Evolutionary conservation across 441 rosid species (phyloP), one percentile per base, ranked within the genome.

Genomic region (Bruguiera hainesii): DNA sequence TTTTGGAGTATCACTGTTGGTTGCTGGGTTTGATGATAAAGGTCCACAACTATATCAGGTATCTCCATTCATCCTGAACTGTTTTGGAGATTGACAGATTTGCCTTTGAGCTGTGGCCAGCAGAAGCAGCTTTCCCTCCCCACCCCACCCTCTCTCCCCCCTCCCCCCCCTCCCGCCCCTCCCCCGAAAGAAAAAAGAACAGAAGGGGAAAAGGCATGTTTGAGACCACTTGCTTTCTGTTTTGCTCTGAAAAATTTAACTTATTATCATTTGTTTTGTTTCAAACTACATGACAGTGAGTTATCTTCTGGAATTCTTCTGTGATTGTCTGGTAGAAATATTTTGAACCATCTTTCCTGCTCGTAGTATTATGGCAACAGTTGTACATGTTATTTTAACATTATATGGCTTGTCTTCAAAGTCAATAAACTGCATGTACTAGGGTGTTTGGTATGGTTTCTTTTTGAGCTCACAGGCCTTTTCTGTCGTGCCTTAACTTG

Each of bases 41-140:
- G 75, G 74, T 37, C 75, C 75, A 49, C 72, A 62, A 37, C 19
- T 75, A 18, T 75, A 70, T 46, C 78, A 70, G 75, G 78, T 70
- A 53, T 19, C 48, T 46, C 29, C 53, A 33, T 39, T 19, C 13
- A 28, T 53, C 33, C 56, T 63, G 56, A 39, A 55, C 30, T 59
- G 3, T 7, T 31, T 10, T 56, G 60, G 33, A 51, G 8, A 49
- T 86, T 71, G 86, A 84, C 60, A 81, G 81, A 49, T 80, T 76
- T 64, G 82, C 19, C 26, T 37, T 20, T 29, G 10, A 19, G 19
- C 6, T 0, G 6, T 31, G n/a, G 26, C 1, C 18, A 19, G 11
- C 23, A 13, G 18, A 55, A 55, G 21, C 29, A 21, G 48, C 18
- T 11, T 42, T 18, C 18, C 18, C 18, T 11, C 16, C 2, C 48